phyloP scores from a whole-genome alignment of 306 rosid species.

The Castanea sativa region DNA sequence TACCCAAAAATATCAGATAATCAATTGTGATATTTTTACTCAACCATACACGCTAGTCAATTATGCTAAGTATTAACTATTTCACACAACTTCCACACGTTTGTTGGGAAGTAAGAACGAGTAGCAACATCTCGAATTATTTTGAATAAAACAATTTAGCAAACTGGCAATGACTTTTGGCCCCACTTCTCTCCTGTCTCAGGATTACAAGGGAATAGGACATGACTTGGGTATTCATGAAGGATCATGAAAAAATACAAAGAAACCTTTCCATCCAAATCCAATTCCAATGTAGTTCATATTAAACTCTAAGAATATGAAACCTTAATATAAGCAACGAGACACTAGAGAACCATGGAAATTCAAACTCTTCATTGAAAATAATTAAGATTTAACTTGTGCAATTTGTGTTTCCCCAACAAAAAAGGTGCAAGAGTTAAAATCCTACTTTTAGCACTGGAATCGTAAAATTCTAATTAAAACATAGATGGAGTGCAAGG shows the following conservation, averaged over 20 bases:
- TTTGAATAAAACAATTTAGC: background rate
- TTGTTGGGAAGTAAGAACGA: background rate
- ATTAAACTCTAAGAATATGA: no score
- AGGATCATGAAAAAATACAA: background rate
- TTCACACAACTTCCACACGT: slow-evolving; percentile 7
- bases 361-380: no score
- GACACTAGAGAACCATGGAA: no score
- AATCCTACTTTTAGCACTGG: background rate
- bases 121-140: background rate
- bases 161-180: background rate
- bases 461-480: background rate
- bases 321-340: no score
- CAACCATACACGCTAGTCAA: background rate
- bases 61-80: slow-evolving; percentile 3
- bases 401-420: no score
- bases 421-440: no score
- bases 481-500: no score
- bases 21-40: background rate
- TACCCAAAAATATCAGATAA: no score
- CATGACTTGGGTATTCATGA: background rate
- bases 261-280: background rate
- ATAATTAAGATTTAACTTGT: no score
- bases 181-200: background rate
- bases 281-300: no score
- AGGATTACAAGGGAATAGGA: background rate